Conservation (phyloP, 179 eudicot species). For the Vitellaria paradoxa region DNA sequence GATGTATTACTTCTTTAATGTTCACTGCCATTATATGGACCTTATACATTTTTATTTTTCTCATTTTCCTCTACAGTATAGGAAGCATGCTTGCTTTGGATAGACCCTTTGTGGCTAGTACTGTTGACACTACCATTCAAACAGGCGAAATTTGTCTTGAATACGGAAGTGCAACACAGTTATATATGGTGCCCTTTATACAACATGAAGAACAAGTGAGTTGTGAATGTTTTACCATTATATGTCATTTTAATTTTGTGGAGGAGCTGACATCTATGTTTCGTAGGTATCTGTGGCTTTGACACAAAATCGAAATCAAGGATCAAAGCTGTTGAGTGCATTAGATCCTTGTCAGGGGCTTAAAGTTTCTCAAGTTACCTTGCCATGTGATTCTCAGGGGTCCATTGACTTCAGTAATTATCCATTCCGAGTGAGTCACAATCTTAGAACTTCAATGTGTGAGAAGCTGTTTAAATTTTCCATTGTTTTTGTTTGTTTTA, state of each 20-base stretch:
- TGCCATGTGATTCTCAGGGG: conserved; percentile 92
- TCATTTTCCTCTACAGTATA: conserved; percentile 41
- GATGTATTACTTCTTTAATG: conserved; percentile 17
- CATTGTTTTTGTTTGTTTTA: background rate
- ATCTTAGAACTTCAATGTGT: background rate
- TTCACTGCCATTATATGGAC: conserved; percentile 10
- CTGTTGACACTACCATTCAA: conserved; percentile 39
- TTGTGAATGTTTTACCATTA: background rate
- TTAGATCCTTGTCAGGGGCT: conserved; percentile 59
- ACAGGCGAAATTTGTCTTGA: conserved; percentile 61
- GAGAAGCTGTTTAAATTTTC: background rate
- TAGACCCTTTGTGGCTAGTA: conserved; percentile 66
- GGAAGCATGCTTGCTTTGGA: conserved; percentile 96
- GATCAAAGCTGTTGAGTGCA: conserved; percentile 51
- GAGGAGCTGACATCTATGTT: conserved; percentile 21
- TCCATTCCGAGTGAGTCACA: conserved; percentile 76
- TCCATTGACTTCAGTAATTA: conserved; percentile 84
- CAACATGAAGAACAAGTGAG: conserved; percentile 84
- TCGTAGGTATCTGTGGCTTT: conserved; percentile 65
- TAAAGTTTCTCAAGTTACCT: conserved; percentile 75
- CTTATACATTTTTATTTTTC: conserved; percentile 1
- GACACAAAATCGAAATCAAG: conserved; percentile 71
- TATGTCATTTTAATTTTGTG: background rate
- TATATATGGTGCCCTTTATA: conserved; percentile 80
- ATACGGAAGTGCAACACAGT: conserved; percentile 89